These are phyloP conservation scores for Phyllachora maydis DNA, from an alignment of 2,329 filamentous ascomycete species.

Conservation along the genomic window DNA sequence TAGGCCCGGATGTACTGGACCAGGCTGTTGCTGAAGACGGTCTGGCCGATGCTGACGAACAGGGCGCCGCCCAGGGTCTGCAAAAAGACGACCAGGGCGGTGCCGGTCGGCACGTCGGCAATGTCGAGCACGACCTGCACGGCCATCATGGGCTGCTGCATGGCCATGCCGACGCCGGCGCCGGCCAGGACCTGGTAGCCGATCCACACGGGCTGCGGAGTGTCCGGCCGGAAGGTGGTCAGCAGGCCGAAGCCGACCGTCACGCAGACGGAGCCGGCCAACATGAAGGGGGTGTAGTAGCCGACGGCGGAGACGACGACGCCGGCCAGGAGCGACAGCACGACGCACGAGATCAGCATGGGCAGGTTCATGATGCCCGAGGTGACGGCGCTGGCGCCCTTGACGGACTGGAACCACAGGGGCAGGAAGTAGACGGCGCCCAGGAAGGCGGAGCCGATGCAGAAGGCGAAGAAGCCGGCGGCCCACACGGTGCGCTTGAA, in stretches of 20 bases:
- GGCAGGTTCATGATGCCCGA: slow-evolving; percentile 37
- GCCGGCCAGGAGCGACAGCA: slow-evolving; percentile 26
- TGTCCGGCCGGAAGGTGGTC: slow-evolving; percentile 27
- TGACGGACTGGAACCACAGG: slow-evolving; percentile 37
- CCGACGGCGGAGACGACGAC: slow-evolving; percentile 27
- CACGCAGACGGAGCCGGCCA: slow-evolving; percentile 25
- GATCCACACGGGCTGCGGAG: slow-evolving; percentile 31
- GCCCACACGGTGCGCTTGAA: slow-evolving; percentile 30
- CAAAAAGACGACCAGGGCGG: slow-evolving; percentile 33
- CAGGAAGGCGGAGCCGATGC: slow-evolving; percentile 27
- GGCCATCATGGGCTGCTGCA: slow-evolving; percentile 35
- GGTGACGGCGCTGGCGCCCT: slow-evolving; percentile 26
- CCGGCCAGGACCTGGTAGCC: slow-evolving; percentile 37
- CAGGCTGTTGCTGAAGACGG: slow-evolving; percentile 26
- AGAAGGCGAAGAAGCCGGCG: slow-evolving; percentile 20
- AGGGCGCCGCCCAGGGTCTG: slow-evolving; percentile 42
- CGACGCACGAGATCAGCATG: slow-evolving; percentile 30
- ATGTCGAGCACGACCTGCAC: slow-evolving; percentile 30
- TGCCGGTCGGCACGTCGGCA: slow-evolving; percentile 31
- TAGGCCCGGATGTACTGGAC: slow-evolving; percentile 14
- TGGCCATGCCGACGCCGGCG: slow-evolving; percentile 34
- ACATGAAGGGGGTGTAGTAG: slow-evolving; percentile 38
- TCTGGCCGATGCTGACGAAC: slow-evolving; percentile 34
- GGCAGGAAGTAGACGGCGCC: slow-evolving; percentile 32
- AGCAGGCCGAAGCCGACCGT: slow-evolving; percentile 33